phyloP scores from a whole-genome alignment of 108 stramenopile species.

The Cafeteria roenbergensis region DNA sequence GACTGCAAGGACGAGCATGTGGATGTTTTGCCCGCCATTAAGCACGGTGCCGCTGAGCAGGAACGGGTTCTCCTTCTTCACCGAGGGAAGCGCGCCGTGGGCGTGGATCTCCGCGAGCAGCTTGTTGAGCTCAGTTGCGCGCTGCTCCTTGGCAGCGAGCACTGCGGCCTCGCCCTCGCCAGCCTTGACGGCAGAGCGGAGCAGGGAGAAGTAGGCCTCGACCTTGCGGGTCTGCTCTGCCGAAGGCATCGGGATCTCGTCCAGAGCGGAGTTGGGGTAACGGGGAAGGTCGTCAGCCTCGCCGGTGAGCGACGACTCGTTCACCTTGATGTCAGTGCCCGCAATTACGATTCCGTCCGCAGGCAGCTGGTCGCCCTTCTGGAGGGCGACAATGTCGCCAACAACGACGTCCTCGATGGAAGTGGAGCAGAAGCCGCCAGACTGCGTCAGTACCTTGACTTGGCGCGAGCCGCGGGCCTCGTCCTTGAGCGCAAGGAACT shows the following conservation, averaged over 20 bases:
- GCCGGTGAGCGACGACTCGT: conserved; percentile 80
- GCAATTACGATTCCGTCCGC: conserved; percentile 76
- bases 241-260: no score
- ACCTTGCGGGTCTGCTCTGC: no score
- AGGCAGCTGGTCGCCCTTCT: conserved; percentile 63
- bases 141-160: conserved; percentile 37
- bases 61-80: conserved; percentile 43
- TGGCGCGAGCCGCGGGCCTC: conserved; percentile 52
- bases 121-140: conserved; percentile 1
- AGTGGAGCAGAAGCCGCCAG: conserved; percentile 49
- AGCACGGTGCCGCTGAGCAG: conserved; percentile 54
- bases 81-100: not conserved
- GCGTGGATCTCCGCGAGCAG: not conserved
- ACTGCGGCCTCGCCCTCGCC: conserved; percentile 17
- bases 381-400: conserved; percentile 81
- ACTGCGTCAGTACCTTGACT: conserved; percentile 58
- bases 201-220: no score
- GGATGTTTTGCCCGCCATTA: conserved; percentile 35
- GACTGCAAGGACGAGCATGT: conserved; percentile 59
- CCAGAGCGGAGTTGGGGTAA: conserved; percentile 5
- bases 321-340: conserved; percentile 66
- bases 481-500: conserved; percentile 65
- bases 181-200: conserved; percentile 6
- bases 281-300: conserved; percentile 61
- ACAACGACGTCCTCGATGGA: conserved; percentile 80